Base-by-base conservation (phyloP, 2,329 filamentous ascomycete genomes). In the Sclerotinia borealis region DNA sequence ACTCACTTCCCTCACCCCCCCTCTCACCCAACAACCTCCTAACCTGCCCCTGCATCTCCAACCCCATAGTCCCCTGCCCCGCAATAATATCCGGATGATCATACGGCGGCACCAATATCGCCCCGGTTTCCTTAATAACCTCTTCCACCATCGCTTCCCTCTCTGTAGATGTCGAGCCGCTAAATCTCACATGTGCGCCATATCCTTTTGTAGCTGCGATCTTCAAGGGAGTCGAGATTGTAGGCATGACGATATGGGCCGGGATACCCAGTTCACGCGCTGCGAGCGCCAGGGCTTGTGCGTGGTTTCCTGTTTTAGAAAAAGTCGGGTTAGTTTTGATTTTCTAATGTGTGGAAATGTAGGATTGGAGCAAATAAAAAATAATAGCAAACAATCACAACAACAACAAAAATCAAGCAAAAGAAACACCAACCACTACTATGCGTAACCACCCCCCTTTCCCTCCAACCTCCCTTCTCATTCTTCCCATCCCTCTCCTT, bases 21-120 rank as follows among this genome's bases (percentile, higher is more conserved):
- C 71, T 36, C 1, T 69, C 69, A 8, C 72, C 74, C 48, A 88
- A 78, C 66, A 88, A 70, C 49, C 81, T 79, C 4, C 73, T 75
- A 1, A 88, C 90, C 73, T 98, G 93, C 65, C 83, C 79, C 73
- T 92, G 87, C 39, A 97, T 76, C 76, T 99, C 95, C 6, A 97
- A 75, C 0, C 87, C 93, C 66, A 91, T 80, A 0, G 93, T 98
- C n/a, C 93, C 95, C 78, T 97, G 93, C 0, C 95, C 93, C 0
- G 96, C 84, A 63, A 98, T 89, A 68, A 97, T 92, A 75, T 97
- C 86, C 3, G 90, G 89, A 76, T 98, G 91, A 75, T 98, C 91
- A 74, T 97, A 97, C 0, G 95, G 93, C 61, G 93, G 93, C 5
- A 99, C 83, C 11, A 97, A 79, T 0, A 87, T 85, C 0, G 92